These are phyloP conservation scores for Xylaria venustula DNA, from an alignment of 495 filamentous ascomycete species.

Conservation along the genomic window DNA sequence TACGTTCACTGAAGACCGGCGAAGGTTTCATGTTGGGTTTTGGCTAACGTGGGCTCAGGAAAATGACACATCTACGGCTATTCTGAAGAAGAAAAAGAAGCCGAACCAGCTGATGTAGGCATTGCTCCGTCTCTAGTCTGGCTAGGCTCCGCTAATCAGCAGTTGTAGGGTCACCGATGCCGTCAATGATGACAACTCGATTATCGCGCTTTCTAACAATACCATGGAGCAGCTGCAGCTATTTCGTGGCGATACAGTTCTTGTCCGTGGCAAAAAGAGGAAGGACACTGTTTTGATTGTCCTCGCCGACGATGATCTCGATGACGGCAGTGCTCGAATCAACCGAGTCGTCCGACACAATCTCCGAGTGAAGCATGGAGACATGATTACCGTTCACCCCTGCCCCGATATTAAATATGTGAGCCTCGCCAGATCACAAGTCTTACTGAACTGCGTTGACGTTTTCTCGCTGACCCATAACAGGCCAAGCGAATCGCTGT, in stretches of 20 bases:
- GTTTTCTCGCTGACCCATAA: slow-evolving; percentile 18
- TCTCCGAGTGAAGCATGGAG: slow-evolving; percentile 95
- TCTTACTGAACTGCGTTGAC: background rate
- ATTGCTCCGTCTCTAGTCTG: background rate
- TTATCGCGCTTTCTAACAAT: slow-evolving; percentile 96
- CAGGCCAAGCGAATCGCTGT: slow-evolving; percentile 99
- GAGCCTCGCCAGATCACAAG: slow-evolving; percentile 35
- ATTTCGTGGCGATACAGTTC: slow-evolving; percentile 95
- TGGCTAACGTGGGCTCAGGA: slow-evolving; percentile 53
- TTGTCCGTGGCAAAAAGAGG: slow-evolving; percentile 99
- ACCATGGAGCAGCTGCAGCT: slow-evolving; percentile 98
- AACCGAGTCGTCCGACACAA: slow-evolving; percentile 99
- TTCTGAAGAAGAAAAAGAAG: slow-evolving; percentile 99
- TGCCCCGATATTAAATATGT: slow-evolving; percentile 99
- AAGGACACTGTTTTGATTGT: slow-evolving; percentile 99
- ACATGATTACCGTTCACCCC: slow-evolving; percentile 95
- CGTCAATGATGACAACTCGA: slow-evolving; percentile 98
- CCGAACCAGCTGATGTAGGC: slow-evolving; percentile 93
- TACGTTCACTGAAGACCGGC: slow-evolving; percentile 42
- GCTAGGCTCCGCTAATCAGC: slow-evolving; percentile 26
- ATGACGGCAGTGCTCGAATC: slow-evolving; percentile 93
- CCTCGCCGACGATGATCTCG: slow-evolving; percentile 93
- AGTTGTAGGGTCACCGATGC: slow-evolving; percentile 85
- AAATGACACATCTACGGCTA: slow-evolving; percentile 93
- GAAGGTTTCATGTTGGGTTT: slow-evolving; percentile 12